Base-by-base conservation (phyloP, 2,329 filamentous ascomycete species). In the Ophiocordyceps unilateralis region DNA sequence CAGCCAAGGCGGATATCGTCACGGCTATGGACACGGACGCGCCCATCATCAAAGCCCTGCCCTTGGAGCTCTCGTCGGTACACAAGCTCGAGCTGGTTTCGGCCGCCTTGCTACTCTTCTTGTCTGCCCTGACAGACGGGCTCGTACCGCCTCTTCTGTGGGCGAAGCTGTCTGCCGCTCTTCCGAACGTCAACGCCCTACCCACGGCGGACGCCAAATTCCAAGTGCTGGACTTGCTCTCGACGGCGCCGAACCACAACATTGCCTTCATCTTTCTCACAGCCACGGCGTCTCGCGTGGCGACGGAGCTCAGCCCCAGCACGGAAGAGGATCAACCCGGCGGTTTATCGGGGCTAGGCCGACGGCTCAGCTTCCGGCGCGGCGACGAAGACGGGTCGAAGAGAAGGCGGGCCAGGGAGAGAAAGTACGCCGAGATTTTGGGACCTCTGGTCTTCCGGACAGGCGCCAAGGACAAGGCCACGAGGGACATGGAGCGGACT, bases 181-280 rank as follows among this genome's bases (percentile, higher is more conserved):
- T 79, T 37, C 80, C 61, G 2, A 59, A 55, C 15, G 47, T 59
- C 4, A 43, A 52, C 7, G 50, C 53, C 1, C 37, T 57, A 5
- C 51, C 57, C 1, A 23, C 43, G n/a, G 39, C 49, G 4, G 62
- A 72, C 32, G 61, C 66, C 50, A 75, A 72, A 54, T 61, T 60
- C 0, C 55, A 62, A 3, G 58, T 91, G 2, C 73, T 94, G 5
- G 88, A 95, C 50, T 71, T 81, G 2, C 69, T 95, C 2, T 73
- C 81, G 0, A 66, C 72, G 2, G 71, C 76, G 0, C 83, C 86
- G 0, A 80, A 81, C 41, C 82, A 93, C 61, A 91, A 86, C 55
- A 88, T 94, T 44, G 82, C 83, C 0, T 93, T 95, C 54, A 83
- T 93, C 2, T 87, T 95, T 49, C 65, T 95, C 15, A 85, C 81